Evolutionary conservation across 148 eudicot genomes (phyloP).

Genomic region (Euryodendron excelsum): DNA sequence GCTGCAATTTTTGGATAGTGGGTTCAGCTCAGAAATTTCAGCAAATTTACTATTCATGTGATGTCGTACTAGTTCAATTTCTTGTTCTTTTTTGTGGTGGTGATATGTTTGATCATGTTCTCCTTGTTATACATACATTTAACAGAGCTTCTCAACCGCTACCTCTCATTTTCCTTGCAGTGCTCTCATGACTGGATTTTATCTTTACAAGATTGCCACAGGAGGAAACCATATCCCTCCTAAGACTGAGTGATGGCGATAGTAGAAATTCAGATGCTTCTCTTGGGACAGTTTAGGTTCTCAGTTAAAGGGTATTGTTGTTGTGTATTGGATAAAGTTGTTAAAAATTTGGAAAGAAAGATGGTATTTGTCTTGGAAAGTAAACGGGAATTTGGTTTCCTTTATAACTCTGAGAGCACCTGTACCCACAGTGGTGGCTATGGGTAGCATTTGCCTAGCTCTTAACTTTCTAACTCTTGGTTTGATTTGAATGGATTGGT

Average conservation of each 20-base stretch:
- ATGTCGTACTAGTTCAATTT: not conserved
- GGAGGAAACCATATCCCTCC: constrained; percentile 83
- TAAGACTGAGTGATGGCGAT: constrained; percentile 52
- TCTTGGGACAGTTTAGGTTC: not conserved
- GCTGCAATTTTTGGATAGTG: not conserved
- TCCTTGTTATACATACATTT: not conserved
- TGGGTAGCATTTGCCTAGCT: too few relatives aligned
- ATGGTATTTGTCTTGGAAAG: too few relatives aligned
- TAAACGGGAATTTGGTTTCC: too few relatives aligned
- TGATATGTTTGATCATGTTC: not conserved
- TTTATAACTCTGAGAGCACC: too few relatives aligned
- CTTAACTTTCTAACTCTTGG: too few relatives aligned
- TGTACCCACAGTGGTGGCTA: too few relatives aligned
- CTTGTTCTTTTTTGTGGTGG: not conserved
- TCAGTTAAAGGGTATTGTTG: not conserved
- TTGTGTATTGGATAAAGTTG: too few relatives aligned
- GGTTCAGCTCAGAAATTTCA: not conserved
- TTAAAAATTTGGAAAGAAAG: too few relatives aligned
- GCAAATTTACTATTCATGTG: not conserved
- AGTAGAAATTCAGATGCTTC: not conserved
- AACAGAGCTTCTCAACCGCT: constrained; percentile 15
- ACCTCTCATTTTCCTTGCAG: constrained; percentile 45
- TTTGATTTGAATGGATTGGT: too few relatives aligned
- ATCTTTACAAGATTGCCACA: constrained; percentile 79
- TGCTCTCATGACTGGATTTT: constrained; percentile 78